Conservation (phyloP, 2,329 filamentous ascomycete genomes). For the Clarireedia monteithiana region DNA sequence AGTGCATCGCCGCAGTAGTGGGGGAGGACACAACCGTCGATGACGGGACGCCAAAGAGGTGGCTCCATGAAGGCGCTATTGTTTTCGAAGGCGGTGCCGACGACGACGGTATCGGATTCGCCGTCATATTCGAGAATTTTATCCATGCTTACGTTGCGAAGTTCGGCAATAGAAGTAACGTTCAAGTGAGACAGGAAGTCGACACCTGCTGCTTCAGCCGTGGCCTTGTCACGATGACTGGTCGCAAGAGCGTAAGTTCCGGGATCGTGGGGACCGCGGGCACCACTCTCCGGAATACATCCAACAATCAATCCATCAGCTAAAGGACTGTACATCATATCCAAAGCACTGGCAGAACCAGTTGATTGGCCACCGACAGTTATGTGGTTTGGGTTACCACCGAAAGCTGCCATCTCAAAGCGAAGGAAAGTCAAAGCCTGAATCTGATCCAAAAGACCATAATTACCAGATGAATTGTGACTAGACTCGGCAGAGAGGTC, state of each 20-base stretch:
- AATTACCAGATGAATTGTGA: slow-evolving; percentile 44
- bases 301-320: slow-evolving; percentile 21
- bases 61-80: slow-evolving; percentile 14
- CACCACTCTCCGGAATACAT: slow-evolving; percentile 30
- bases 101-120: slow-evolving; percentile 20
- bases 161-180: slow-evolving; percentile 18
- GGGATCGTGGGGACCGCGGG: slow-evolving; percentile 26
- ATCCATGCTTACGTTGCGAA: slow-evolving; percentile 16
- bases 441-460: slow-evolving; percentile 60
- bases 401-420: slow-evolving; percentile 51
- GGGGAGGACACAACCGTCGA: slow-evolving; percentile 27
- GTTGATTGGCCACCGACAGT: slow-evolving; percentile 60
- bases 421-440: slow-evolving; percentile 38
- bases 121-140: slow-evolving; percentile 14
- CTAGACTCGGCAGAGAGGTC: slow-evolving; percentile 14
- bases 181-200: slow-evolving; percentile 18
- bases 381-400: slow-evolving; percentile 58
- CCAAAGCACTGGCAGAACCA: slow-evolving; percentile 33
- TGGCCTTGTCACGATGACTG: slow-evolving; percentile 20
- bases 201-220: slow-evolving; percentile 16
- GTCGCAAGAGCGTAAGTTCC: slow-evolving; percentile 24
- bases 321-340: slow-evolving; percentile 25
- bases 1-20: slow-evolving; percentile 21
- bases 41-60: slow-evolving; percentile 25
- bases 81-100: slow-evolving; percentile 22